A percentile compares a stretch with the other conserved stretches of the same genome.
Conservation (phyloP, 331 rosid species). For the Acacia concinna region DNA sequence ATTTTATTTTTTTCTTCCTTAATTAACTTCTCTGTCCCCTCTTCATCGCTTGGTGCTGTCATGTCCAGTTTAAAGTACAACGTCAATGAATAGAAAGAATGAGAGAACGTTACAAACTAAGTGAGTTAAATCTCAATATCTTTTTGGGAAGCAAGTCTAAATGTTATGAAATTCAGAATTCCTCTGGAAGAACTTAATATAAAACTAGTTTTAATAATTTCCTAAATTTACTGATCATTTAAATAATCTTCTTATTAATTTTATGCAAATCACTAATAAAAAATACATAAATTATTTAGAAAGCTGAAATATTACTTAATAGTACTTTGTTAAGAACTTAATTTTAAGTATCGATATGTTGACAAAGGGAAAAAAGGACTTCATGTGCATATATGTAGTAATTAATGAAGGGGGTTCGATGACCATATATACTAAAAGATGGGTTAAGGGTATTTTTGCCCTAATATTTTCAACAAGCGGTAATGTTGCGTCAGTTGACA, state of each 20-base stretch:
- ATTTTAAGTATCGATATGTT: background rate
- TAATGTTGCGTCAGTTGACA: too few species aligned
- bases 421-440: too few species aligned
- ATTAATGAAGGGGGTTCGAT: background rate
- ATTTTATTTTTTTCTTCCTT: background rate
- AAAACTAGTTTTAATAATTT: background rate
- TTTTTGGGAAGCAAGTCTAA: background rate
- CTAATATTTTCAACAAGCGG: too few species aligned
- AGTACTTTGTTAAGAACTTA: background rate
- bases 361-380: background rate
- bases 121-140: background rate
- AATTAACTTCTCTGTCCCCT: background rate
- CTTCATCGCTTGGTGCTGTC: background rate
- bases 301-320: background rate
- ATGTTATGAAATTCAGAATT: background rate
- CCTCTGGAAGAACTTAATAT: background rate
- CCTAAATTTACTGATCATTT: background rate
- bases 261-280: background rate
- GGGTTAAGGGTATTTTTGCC: too few species aligned
- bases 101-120: background rate
- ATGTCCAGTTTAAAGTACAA: slow-evolving; percentile 4
- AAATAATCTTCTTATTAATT: background rate
- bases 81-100: background rate
- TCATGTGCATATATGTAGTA: background rate
- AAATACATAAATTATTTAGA: background rate